A percentile compares a stretch with the other conserved stretches of the same genome.
These are phyloP conservation scores for Phytophthora capsici DNA, from an alignment of 352 stramenopile genomes.

Conservation along the genomic window DNA sequence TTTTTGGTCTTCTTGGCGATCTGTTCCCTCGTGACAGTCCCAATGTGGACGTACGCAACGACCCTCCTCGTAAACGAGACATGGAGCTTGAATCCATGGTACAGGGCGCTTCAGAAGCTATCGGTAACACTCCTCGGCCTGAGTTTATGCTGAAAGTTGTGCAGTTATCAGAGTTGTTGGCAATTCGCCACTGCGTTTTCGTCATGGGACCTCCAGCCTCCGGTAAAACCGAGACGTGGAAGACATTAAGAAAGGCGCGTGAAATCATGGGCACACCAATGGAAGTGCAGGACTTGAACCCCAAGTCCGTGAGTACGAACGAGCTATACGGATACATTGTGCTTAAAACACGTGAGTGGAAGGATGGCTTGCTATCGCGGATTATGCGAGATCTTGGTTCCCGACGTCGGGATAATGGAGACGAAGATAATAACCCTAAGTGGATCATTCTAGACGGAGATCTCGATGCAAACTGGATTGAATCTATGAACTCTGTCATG, in stretches of 20 bases:
- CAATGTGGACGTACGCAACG: constrained; percentile 89
- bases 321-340: constrained; percentile 97
- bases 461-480: constrained; percentile 98
- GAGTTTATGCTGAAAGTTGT: constrained; percentile 95
- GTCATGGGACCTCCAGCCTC: constrained; percentile 94
- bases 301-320: constrained; percentile 96
- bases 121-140: constrained; percentile 80
- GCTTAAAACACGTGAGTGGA: constrained; percentile 96
- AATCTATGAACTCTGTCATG: constrained; percentile 98
- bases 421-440: constrained; percentile 94
- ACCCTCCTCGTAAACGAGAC: constrained; percentile 93
- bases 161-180: constrained; percentile 94
- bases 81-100: constrained; percentile 93
- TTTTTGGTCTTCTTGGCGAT: constrained; percentile 95
- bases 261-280: constrained; percentile 89
- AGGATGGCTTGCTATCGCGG: constrained; percentile 94
- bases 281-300: constrained; percentile 95
- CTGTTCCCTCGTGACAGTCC: constrained; percentile 92
- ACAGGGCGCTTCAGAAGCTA: constrained; percentile 78
- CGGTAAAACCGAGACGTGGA: constrained; percentile 97
- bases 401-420: constrained; percentile 86
- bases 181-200: constrained; percentile 97
- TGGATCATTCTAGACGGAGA: constrained; percentile 98
- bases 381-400: constrained; percentile 96
- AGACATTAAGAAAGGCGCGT: constrained; percentile 91